A percentile compares a stretch with the other conserved stretches of the same genome.
These are phyloP conservation scores for Dothistroma pini DNA, from an alignment of 2,329 filamentous ascomycete species.

Conservation along the genomic window DNA sequence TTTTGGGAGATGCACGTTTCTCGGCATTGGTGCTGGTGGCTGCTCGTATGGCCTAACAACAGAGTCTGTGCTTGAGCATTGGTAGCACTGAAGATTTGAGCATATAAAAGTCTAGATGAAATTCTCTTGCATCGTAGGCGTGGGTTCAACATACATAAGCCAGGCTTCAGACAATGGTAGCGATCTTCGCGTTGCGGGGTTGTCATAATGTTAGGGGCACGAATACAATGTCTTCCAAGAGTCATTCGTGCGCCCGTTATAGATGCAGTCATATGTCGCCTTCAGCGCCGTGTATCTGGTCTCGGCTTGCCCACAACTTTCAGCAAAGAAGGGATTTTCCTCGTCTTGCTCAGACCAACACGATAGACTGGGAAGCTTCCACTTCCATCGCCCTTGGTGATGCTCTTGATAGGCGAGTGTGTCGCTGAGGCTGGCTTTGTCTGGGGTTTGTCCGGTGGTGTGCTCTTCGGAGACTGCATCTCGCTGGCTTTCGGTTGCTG, in stretches of 20 bases:
- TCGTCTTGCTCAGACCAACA: constrained; percentile 49
- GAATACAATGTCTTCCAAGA: background rate
- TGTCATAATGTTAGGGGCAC: background rate
- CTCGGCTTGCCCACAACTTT: constrained; percentile 8
- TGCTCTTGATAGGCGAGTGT: constrained; percentile 28
- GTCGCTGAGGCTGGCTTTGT: constrained; percentile 9
- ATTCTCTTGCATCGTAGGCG: background rate
- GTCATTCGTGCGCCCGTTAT: background rate
- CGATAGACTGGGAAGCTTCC: constrained; percentile 36
- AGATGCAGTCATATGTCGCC: background rate
- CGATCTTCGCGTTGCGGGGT: background rate
- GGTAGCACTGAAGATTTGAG: background rate
- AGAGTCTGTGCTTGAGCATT: constrained; percentile 2
- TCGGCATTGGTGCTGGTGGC: constrained; percentile 2
- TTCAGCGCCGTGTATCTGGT: constrained; percentile 2
- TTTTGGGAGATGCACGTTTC: background rate
- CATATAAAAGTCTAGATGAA: background rate
- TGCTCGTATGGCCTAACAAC: background rate
- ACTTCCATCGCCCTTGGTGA: constrained; percentile 27
- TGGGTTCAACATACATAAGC: background rate
- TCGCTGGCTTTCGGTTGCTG: background rate
- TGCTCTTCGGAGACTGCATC: background rate
- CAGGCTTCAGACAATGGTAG: background rate
- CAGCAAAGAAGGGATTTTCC: constrained; percentile 48
- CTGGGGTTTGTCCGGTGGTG: constrained; percentile 1